Conservation (phyloP, 257 asterid species). For the Dorcoceras hygrometricum region DNA sequence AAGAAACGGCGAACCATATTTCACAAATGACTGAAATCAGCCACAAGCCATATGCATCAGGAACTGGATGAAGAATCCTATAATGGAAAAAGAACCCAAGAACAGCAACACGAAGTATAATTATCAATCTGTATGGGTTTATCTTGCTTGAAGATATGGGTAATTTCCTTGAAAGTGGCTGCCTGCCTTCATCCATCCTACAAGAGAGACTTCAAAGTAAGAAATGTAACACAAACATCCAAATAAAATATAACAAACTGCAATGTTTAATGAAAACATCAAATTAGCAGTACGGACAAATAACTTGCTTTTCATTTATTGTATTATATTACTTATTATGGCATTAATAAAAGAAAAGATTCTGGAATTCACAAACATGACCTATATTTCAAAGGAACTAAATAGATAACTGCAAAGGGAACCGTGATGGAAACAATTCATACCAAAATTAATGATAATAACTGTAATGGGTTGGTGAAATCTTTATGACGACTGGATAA, state of each 20-base stretch:
- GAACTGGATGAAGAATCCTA: constrained; percentile 79
- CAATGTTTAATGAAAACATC: background rate
- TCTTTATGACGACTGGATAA: background rate
- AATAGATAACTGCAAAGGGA: background rate
- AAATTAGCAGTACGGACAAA: background rate
- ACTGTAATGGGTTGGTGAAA: background rate
- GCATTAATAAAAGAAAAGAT: background rate
- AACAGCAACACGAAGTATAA: constrained; percentile 66
- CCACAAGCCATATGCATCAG: constrained; percentile 82
- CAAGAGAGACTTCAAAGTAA: constrained; percentile 24
- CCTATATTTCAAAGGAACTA: background rate
- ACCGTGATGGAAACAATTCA: background rate
- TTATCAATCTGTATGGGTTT: constrained; percentile 77
- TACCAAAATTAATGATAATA: background rate
- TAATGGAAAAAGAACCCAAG: constrained; percentile 85
- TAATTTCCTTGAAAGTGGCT: constrained; percentile 82
- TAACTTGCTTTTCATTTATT: background rate
- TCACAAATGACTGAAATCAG: constrained; percentile 88
- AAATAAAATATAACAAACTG: background rate
- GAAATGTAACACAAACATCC: constrained; percentile 4
- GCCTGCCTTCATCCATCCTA: constrained; percentile 98
- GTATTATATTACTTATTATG: too few relatives aligned
- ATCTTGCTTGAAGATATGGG: constrained; percentile 84
- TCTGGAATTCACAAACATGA: background rate
- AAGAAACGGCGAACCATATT: constrained; percentile 88